Conservation (phyloP, 2,329 filamentous ascomycete genomes). For the Exophiala dermatitidis region DNA sequence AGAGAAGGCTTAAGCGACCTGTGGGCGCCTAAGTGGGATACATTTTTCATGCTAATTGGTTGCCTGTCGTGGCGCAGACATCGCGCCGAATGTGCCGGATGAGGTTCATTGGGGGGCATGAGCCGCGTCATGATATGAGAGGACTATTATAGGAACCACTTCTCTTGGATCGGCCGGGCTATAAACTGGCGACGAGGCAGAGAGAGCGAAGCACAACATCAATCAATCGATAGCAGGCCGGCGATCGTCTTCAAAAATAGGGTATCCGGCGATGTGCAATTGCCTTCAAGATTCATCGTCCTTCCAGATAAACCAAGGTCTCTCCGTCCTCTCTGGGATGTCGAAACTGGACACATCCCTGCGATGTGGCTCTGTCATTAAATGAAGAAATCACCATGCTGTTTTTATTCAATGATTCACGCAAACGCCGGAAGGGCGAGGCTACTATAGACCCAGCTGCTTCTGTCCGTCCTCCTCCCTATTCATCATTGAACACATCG, state of each 20-base stretch:
- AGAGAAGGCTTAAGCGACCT: constrained; percentile 9
- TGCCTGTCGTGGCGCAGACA: background rate
- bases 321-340: background rate
- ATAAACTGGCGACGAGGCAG: constrained; percentile 3
- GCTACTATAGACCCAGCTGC: background rate
- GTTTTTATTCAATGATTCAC: constrained; percentile 1
- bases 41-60: no score
- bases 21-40: no score
- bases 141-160: no score
- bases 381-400: background rate
- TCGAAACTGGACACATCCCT: background rate
- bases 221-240: background rate
- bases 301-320: background rate
- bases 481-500: background rate
- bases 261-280: no score
- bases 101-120: background rate
- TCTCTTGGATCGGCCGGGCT: background rate
- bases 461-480: background rate
- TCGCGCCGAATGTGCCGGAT: background rate
- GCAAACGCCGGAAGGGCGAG: background rate
- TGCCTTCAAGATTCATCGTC: no score
- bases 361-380: background rate
- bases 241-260: background rate
- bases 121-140: no score
- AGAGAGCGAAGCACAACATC: background rate